These are phyloP conservation scores for Calonectria pteridis DNA, from an alignment of 2,329 filamentous ascomycete genomes.

Conservation along the genomic window DNA sequence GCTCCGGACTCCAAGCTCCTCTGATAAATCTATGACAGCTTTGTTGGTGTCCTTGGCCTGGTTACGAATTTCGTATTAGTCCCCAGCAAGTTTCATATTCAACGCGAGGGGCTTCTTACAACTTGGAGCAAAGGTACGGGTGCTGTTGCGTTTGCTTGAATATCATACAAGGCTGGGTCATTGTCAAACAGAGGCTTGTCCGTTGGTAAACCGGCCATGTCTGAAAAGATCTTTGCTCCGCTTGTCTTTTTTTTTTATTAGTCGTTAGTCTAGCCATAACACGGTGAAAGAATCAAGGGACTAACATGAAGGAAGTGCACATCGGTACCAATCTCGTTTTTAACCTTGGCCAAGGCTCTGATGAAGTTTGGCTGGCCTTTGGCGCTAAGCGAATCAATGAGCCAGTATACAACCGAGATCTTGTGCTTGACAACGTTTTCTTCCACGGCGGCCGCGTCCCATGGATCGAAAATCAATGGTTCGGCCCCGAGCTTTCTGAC, in stretches of 20 bases:
- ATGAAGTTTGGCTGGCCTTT: constrained; percentile 56
- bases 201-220: constrained; percentile 57
- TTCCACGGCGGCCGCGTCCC: constrained; percentile 51
- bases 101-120: background rate
- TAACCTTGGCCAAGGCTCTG: constrained; percentile 58
- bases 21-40: constrained; percentile 57
- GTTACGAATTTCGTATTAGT: background rate
- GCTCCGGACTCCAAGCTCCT: constrained; percentile 56
- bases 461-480: constrained; percentile 55
- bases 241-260: constrained; percentile 51
- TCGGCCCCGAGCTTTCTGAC: constrained; percentile 58
- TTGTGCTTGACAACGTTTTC: constrained; percentile 54
- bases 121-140: background rate
- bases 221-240: constrained; percentile 66
- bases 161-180: constrained; percentile 43
- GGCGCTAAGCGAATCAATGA: constrained; percentile 56
- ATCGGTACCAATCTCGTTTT: constrained; percentile 38
- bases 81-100: background rate
- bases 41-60: constrained; percentile 57
- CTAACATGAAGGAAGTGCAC: constrained; percentile 30
- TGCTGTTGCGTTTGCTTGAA: background rate
- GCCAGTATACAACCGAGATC: constrained; percentile 62
- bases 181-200: constrained; percentile 57
- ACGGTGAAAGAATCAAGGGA: background rate
- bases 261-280: background rate